These are phyloP conservation scores for Pichia rugopelliculosa DNA, from an alignment of 805 yeast genomes.

Conservation along the genomic window DNA sequence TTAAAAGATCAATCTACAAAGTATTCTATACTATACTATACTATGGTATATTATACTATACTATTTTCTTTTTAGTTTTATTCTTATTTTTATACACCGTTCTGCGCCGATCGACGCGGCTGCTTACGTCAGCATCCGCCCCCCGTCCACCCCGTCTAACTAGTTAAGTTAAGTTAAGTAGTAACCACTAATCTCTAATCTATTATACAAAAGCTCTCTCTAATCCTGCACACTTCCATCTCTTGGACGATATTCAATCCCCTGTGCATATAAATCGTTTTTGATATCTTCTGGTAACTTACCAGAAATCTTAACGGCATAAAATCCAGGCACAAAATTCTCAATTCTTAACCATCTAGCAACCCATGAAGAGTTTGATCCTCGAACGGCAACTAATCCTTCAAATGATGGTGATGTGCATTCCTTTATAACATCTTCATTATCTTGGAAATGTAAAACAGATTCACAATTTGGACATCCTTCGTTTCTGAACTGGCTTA, in stretches of 20 bases:
- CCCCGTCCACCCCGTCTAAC: too few relatives aligned
- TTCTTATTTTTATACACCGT: background rate
- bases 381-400: slow-evolving; percentile 87
- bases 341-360: slow-evolving; percentile 93
- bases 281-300: slow-evolving; percentile 82
- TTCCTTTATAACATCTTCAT: slow-evolving; percentile 77
- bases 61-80: too few relatives aligned
- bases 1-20: too few relatives aligned
- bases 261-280: slow-evolving; percentile 61
- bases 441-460: slow-evolving; percentile 64
- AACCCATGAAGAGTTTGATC: slow-evolving; percentile 85
- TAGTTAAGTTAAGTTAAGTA: too few relatives aligned
- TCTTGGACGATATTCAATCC: slow-evolving; percentile 85
- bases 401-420: slow-evolving; percentile 96
- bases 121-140: background rate
- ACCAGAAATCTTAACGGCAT: slow-evolving; percentile 91
- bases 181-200: too few relatives aligned
- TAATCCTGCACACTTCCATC: slow-evolving; percentile 64
- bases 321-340: slow-evolving; percentile 79
- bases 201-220: background rate
- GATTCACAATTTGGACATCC: slow-evolving; percentile 98
- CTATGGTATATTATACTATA: too few relatives aligned
- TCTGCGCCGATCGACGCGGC: background rate
- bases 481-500: slow-evolving; percentile 62
- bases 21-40: too few relatives aligned